Percentiles rank a stretch among this genome's conserved stretches.
Evolutionary conservation across 2,329 filamentous ascomycete genomes (phyloP).

Genomic region (Venturia carpophila): DNA sequence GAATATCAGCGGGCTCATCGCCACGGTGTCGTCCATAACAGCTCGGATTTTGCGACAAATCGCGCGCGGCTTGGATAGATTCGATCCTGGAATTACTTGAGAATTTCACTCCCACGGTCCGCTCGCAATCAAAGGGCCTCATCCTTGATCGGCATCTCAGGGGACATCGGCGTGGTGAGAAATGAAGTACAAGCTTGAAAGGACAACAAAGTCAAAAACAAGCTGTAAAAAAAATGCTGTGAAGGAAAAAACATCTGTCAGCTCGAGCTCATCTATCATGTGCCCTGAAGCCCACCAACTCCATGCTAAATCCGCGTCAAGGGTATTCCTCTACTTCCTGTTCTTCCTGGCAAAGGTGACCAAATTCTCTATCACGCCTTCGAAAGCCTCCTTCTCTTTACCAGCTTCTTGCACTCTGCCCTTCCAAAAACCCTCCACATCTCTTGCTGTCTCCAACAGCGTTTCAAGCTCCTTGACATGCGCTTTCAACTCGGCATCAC

Average conservation of each 20-base stretch:
- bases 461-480: conserved; percentile 52
- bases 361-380: conserved; percentile 93
- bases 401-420: conserved; percentile 78
- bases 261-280: neutral
- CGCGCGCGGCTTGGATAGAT: too few relatives aligned
- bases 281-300: neutral
- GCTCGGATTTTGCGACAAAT: too few relatives aligned
- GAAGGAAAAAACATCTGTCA: neutral
- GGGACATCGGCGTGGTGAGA: too few relatives aligned
- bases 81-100: too few relatives aligned
- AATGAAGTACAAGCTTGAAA: too few relatives aligned
- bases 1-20: too few relatives aligned
- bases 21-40: too few relatives aligned
- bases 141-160: too few relatives aligned
- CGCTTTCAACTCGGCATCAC: conserved; percentile 62
- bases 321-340: conserved; percentile 50
- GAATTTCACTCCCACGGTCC: too few relatives aligned
- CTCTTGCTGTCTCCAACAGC: conserved; percentile 59
- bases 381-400: conserved; percentile 86
- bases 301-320: neutral
- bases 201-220: too few relatives aligned
- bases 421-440: conserved; percentile 81
- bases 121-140: too few relatives aligned
- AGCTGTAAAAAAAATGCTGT: neutral
- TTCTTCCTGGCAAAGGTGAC: conserved; percentile 85